phyloP scores from a whole-genome alignment of 2,329 filamentous ascomycete species.

The Aspergillus uvarum region DNA sequence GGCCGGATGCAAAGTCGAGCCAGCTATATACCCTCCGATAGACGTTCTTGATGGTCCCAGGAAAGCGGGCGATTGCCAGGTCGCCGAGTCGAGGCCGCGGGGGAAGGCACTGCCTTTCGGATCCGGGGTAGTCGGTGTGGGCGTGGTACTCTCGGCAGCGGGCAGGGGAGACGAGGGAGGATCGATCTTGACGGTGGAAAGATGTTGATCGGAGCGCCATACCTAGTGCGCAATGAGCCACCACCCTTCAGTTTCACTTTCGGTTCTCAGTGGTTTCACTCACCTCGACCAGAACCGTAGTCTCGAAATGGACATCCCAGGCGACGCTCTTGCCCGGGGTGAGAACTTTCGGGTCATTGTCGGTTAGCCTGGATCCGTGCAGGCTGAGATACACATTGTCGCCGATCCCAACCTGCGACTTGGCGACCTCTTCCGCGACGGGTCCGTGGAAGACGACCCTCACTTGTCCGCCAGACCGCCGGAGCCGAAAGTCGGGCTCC shows the following conservation, averaged over 20 bases:
- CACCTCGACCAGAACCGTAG: conserved; percentile 38
- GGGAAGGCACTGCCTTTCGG: conserved; percentile 22
- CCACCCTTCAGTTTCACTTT: background rate
- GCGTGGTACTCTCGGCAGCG: conserved; percentile 19
- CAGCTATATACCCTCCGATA: conserved; percentile 43
- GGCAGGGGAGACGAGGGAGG: conserved; percentile 35
- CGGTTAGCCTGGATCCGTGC: conserved; percentile 65
- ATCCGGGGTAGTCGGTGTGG: conserved; percentile 26
- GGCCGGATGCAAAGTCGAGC: conserved; percentile 62
- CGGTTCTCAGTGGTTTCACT: background rate
- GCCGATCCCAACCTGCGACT: conserved; percentile 70
- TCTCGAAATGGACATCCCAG: conserved; percentile 56
- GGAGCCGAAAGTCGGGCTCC: conserved; percentile 79
- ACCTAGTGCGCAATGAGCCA: conserved; percentile 24
- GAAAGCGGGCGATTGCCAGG: conserved; percentile 76
- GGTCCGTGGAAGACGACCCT: conserved; percentile 71
- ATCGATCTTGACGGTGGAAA: conserved; percentile 53
- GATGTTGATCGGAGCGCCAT: conserved; percentile 23
- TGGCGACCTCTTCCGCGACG: conserved; percentile 67
- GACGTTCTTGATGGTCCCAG: conserved; percentile 69
- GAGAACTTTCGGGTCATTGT: conserved; percentile 51
- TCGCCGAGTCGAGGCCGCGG: conserved; percentile 1
- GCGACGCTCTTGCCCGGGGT: conserved; percentile 59
- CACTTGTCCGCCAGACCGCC: conserved; percentile 75
- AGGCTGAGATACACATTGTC: conserved; percentile 72